Evolutionary conservation across 75 land plant genomes (phyloP).

Genomic region (Pinus tabuliformis): DNA sequence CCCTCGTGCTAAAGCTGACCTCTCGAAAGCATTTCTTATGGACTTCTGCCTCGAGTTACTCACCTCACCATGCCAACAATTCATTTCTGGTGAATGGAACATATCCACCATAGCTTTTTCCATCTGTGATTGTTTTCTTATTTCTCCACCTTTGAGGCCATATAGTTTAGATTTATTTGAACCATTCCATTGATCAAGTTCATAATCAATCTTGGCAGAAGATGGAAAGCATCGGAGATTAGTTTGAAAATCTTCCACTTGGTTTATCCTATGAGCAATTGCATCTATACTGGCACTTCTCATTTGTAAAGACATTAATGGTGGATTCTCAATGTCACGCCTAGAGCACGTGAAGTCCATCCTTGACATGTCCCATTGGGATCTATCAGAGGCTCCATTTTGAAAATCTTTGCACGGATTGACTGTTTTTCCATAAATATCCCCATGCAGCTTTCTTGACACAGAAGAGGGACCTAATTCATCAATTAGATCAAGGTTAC

Average conservation of each 20-base stretch:
- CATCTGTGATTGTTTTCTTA: not conserved
- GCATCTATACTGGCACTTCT: not conserved
- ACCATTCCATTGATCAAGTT: conserved; percentile 1
- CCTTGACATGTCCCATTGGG: not conserved
- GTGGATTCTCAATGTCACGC: not conserved
- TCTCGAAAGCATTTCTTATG: conserved; percentile 9
- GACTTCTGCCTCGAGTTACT: conserved; percentile 9
- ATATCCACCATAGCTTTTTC: not conserved
- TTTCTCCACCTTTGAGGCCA: not conserved
- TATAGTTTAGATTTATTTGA: not conserved
- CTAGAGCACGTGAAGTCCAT: no score
- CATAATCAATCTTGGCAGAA: not conserved
- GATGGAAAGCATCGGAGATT: not conserved
- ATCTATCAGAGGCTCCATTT: not conserved
- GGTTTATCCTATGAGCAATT: not conserved
- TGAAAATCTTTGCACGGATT: not conserved
- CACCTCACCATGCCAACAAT: conserved; percentile 4
- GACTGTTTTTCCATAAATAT: not conserved
- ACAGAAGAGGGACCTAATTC: not conserved
- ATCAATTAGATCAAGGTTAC: not conserved
- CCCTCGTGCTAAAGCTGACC: not conserved
- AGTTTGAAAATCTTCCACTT: not conserved
- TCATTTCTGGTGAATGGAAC: not conserved
- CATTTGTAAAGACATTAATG: not conserved
- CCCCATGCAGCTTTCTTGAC: not conserved